These are phyloP conservation scores for Pleurotus platypus DNA, from an alignment of 768 basidiomycete species.

Conservation along the genomic window DNA sequence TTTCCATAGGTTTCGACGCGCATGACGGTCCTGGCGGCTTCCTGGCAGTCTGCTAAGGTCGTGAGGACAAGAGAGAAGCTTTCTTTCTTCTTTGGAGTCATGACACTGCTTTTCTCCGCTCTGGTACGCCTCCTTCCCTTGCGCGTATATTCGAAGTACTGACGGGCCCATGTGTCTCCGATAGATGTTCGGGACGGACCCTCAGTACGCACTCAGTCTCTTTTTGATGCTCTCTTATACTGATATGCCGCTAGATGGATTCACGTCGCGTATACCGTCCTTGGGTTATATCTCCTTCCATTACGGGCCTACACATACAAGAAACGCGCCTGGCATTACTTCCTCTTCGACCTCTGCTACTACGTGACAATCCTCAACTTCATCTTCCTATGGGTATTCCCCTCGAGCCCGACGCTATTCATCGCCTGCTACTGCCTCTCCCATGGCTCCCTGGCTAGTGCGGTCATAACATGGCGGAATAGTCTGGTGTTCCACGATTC, in stretches of 20 bases:
- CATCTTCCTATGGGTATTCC: constrained; percentile 88
- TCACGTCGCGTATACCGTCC: constrained; percentile 82
- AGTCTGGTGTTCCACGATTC: constrained; percentile 96
- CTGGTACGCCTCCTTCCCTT: constrained; percentile 87
- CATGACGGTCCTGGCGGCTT: constrained; percentile 69
- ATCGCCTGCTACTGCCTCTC: constrained; percentile 91
- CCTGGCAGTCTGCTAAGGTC: constrained; percentile 93
- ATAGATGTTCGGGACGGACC: constrained; percentile 3
- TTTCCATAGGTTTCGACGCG: constrained; percentile 66
- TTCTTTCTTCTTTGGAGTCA: constrained; percentile 92
- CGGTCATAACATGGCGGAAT: constrained; percentile 98
- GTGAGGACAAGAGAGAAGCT: constrained; percentile 80
- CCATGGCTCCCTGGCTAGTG: constrained; percentile 86
- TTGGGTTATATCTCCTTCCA: constrained; percentile 76
- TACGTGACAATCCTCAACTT: constrained; percentile 91
- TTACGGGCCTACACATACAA: constrained; percentile 85
- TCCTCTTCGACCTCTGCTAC: constrained; percentile 91
- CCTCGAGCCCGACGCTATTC: constrained; percentile 73
- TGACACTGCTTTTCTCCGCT: constrained; percentile 81
- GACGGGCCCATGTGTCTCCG: constrained; percentile 6
- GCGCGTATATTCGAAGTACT: constrained; percentile 42
- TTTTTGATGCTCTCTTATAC: not conserved
- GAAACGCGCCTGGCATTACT: constrained; percentile 91
- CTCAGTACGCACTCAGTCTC: not conserved
- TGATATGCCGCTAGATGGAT: constrained; percentile 58